Conservation (phyloP, 164 flowering plant species). For the Malania oleifera region DNA sequence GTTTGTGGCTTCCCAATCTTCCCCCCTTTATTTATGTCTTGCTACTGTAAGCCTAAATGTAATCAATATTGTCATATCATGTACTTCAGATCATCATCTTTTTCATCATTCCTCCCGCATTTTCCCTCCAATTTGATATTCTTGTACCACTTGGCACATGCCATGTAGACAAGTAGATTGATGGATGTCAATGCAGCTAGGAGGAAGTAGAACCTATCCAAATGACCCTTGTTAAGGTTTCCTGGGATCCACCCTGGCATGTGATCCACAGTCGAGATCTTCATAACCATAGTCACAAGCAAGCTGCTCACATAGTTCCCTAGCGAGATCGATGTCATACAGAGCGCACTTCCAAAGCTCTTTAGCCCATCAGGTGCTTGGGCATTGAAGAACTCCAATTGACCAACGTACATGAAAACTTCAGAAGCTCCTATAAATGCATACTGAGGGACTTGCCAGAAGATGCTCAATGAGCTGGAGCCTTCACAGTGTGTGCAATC, state of each 20-base stretch:
- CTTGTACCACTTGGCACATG: conserved; percentile 73
- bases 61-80: background rate
- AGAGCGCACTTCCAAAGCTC: conserved; percentile 92
- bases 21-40: conserved; percentile 13
- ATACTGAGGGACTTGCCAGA: conserved; percentile 96
- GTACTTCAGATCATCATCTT: conserved; percentile 17
- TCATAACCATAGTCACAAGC: conserved; percentile 72
- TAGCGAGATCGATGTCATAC: conserved; percentile 88
- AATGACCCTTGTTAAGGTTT: conserved; percentile 81
- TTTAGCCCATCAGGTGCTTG: conserved; percentile 88
- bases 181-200: conserved; percentile 56
- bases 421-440: conserved; percentile 83
- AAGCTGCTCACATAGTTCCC: conserved; percentile 89
- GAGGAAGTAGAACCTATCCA: conserved; percentile 84
- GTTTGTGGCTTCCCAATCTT: background rate
- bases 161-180: conserved; percentile 58
- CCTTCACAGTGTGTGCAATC: conserved; percentile 55
- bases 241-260: conserved; percentile 94
- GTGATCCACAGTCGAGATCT: conserved; percentile 53
- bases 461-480: conserved; percentile 75
- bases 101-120: conserved; percentile 11
- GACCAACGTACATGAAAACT: conserved; percentile 93
- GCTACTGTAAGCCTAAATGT: conserved; percentile 1
- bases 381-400: conserved; percentile 84
- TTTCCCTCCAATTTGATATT: conserved; percentile 46